Conservation (phyloP, 352 stramenopile species). For the Phytophthora hibernalis region DNA sequence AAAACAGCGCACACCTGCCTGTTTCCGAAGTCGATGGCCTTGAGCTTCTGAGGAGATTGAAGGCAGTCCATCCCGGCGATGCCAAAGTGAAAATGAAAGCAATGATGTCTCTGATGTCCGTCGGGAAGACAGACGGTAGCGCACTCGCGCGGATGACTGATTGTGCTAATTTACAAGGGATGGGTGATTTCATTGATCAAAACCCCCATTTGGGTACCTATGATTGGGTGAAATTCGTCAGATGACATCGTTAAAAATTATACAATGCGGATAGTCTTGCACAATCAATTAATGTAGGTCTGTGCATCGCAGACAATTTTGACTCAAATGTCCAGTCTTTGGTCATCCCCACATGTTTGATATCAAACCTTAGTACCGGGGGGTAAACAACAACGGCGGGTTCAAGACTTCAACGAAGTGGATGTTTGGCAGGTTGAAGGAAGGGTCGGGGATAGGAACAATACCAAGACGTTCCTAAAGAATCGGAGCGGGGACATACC, state of each 20-base stretch:
- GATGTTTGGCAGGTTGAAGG: too few relatives aligned
- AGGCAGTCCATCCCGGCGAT: background rate
- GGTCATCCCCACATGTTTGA: too few relatives aligned
- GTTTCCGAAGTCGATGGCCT: background rate
- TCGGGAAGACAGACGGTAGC: background rate
- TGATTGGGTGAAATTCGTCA: background rate
- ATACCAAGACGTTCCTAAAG: too few relatives aligned
- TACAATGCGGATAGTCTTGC: background rate
- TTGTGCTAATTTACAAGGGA: background rate
- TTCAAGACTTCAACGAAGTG: too few relatives aligned
- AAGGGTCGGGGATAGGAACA: too few relatives aligned
- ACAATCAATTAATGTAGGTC: background rate
- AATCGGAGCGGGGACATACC: too few relatives aligned
- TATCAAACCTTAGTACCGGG: too few relatives aligned
- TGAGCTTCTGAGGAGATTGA: background rate
- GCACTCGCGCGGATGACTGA: background rate
- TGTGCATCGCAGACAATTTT: too few relatives aligned
- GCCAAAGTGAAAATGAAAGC: background rate
- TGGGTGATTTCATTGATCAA: background rate
- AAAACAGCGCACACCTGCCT: background rate
- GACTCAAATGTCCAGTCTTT: too few relatives aligned
- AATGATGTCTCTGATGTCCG: background rate
- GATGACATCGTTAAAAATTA: background rate
- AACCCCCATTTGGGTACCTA: background rate
- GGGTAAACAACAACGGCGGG: too few relatives aligned